Conservation (phyloP, 1,139 yeast species). For the Yamadazyma siamensis region DNA sequence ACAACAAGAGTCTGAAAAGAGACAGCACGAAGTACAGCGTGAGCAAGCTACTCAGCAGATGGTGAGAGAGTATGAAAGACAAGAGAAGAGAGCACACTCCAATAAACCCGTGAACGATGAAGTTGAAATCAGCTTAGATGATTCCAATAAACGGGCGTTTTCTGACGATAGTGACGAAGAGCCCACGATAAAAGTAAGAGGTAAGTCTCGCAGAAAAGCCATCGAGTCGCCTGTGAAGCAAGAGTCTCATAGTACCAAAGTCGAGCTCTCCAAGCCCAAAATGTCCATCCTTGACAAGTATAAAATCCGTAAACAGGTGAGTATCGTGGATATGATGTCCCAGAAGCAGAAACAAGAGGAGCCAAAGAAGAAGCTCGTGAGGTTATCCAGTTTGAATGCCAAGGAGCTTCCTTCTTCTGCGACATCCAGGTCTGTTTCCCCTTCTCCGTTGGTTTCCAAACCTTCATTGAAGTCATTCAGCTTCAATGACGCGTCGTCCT, state of each 20-base stretch:
- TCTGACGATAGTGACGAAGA: slow-evolving; percentile 10
- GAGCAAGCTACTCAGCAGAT: slow-evolving; percentile 11
- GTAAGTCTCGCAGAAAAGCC: slow-evolving; percentile 28
- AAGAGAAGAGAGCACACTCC: slow-evolving; percentile 7
- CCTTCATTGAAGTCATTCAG: slow-evolving; percentile 10
- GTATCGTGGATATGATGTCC: slow-evolving; percentile 19
- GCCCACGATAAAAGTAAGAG: slow-evolving; percentile 34
- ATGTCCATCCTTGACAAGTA: slow-evolving; percentile 54
- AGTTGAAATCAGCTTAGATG: slow-evolving; percentile 5
- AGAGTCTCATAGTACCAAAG: slow-evolving; percentile 42
- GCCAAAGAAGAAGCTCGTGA: slow-evolving; percentile 35
- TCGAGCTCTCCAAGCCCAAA: slow-evolving; percentile 50
- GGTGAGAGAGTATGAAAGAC: slow-evolving; percentile 13
- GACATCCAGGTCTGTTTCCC: slow-evolving; percentile 10
- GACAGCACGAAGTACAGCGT: slow-evolving; percentile 4
- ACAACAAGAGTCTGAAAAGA: slow-evolving; percentile 16
- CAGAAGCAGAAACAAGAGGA: slow-evolving; percentile 14
- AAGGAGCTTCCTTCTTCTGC: slow-evolving; percentile 9
- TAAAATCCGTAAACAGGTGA: slow-evolving; percentile 27
- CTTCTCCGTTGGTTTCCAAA: slow-evolving; percentile 6
- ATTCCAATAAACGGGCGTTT: slow-evolving; percentile 1
- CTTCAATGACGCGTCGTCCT: slow-evolving; percentile 5
- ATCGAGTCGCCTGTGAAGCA: slow-evolving; percentile 18
- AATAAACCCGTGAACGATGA: background rate
- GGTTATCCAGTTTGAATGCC: slow-evolving; percentile 24